Evolutionary conservation across 1,139 yeast species (phyloP), one percentile per base, ranked within the genome.

Genomic region (Debaryomyces robertsiae): DNA sequence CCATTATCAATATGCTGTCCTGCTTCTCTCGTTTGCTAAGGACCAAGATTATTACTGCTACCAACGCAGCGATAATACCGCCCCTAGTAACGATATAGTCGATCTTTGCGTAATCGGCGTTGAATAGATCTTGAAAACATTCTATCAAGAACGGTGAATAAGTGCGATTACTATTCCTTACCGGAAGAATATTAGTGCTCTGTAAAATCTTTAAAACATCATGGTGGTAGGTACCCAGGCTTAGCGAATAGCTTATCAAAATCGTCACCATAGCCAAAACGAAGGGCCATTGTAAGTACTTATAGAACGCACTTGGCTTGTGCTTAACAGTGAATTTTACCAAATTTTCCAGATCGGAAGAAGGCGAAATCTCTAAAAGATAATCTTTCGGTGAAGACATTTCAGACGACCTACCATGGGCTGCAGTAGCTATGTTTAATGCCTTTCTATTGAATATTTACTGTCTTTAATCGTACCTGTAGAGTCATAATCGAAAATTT

Each of bases 321-420:
- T 47, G 38, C 14, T 33, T 41, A 3, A 54, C 46, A 9, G 52
- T 46, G 32, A 54, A 53, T 36, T 46, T 51, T 14, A 54, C 32
- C 14, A 49, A 39, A 36, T 49, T 50, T n/a, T 39, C 40, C 10
- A 39, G 43, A 14, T 27, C 41, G 15, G 48, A 19, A 7, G 50
- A 39, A n/a, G 69, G 68, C 17, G 53, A 47, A 30, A 64, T 56
- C 35, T 63, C 65, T 40, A 67, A 53, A 16, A 48, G 45, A 47
- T 57, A 66, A 47, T 65, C 60, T 45, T 67, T 67, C 28, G 55
- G 42, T 6, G 68, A 60, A 30, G 69, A 62, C 71, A 65, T 64
- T 24, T 17, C 46, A 46, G 40, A 44, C 41, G 46, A 27, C 43
- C 30, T 15, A 16, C 43, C 49, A 48, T 45, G 42, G 31, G 25